A percentile compares a stretch with the other conserved stretches of the same genome.
phyloP scores from a whole-genome alignment of 306 rosid genomes.

The Castanospermum australe region DNA sequence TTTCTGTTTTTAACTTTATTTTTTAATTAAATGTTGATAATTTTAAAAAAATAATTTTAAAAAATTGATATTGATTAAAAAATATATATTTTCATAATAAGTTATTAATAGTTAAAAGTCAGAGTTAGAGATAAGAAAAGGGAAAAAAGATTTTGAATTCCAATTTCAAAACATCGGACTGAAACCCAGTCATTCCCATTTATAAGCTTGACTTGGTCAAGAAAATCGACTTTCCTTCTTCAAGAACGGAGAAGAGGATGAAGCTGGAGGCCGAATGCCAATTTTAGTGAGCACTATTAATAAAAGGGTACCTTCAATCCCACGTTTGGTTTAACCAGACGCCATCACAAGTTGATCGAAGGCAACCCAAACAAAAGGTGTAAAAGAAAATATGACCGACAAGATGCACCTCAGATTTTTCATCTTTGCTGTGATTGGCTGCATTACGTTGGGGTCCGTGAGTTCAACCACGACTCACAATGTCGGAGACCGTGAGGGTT shows the following conservation, averaged over 20 bases:
- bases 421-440: slow-evolving; percentile 15
- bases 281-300: background rate
- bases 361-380: background rate
- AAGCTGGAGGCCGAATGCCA: slow-evolving; percentile 18
- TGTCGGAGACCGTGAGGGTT: slow-evolving; percentile 57
- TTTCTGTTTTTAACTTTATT: no score
- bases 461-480: slow-evolving; percentile 36
- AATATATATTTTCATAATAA: no score
- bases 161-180: background rate
- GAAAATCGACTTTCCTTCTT: background rate
- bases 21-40: no score
- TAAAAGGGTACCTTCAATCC: background rate
- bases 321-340: slow-evolving; percentile 27
- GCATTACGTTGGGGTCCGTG: slow-evolving; percentile 25
- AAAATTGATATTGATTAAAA: no score
- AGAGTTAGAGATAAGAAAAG: no score
- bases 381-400: slow-evolving; percentile 30
- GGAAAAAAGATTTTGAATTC: no score
- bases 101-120: no score
- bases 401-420: slow-evolving; percentile 15
- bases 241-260: background rate
- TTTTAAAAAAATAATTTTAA: no score
- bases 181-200: background rate
- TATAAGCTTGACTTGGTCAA: slow-evolving; percentile 32
- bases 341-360: background rate